Evolutionary conservation across 495 filamentous ascomycete genomes (phyloP).

Genomic region (Neurospora terricola): DNA sequence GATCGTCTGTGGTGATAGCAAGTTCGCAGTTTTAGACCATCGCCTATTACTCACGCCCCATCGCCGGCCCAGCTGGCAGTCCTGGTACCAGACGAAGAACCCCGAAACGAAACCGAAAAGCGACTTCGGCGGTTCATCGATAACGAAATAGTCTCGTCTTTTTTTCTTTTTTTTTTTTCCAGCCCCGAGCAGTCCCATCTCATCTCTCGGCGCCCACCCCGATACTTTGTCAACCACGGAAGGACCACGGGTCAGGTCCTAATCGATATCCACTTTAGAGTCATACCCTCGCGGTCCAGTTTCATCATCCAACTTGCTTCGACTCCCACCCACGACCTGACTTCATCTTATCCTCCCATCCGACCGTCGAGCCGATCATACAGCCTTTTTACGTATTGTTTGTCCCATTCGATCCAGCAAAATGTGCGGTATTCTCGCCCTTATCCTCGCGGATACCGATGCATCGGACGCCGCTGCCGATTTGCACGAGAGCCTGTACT

Average conservation of each 20-base stretch:
- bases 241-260: background rate
- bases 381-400: background rate
- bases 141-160: background rate
- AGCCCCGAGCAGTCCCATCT: background rate
- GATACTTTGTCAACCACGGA: background rate
- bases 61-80: background rate
- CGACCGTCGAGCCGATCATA: background rate
- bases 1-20: background rate
- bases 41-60: background rate
- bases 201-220: background rate
- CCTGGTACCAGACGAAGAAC: background rate
- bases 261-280: background rate
- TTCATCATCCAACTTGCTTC: background rate
- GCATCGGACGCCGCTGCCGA: conserved; percentile 41
- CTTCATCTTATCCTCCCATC: background rate
- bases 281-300: background rate
- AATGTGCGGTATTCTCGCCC: conserved; percentile 83
- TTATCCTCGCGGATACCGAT: conserved; percentile 60
- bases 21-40: background rate
- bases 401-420: conserved; percentile 10
- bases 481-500: conserved; percentile 82
- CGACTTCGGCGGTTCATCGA: background rate
- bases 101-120: background rate
- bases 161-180: background rate
- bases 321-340: background rate